Base-by-base conservation (phyloP, 1,284 basidiomycete species). In the Rugosomyces carneus region DNA sequence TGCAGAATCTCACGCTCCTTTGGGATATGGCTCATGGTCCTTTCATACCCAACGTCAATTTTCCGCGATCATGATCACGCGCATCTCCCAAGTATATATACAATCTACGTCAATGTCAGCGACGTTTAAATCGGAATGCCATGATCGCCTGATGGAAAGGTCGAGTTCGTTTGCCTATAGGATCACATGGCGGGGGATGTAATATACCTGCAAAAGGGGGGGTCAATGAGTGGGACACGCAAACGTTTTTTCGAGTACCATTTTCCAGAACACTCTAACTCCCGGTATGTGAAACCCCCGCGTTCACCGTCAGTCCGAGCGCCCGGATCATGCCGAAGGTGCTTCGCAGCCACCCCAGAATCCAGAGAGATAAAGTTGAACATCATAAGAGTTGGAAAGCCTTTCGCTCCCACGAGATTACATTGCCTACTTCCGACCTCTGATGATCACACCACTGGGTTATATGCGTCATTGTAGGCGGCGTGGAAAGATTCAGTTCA, bases 91-190 rank as follows among this genome's bases (percentile, higher is more conserved):
- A 11, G 21, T 18, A 21, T 21, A 10, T 38, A 21, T 11, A 21
- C 23, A n/a, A n/a, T 38, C 21, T 26, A 38, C 21, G 19, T 24
- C 37, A 15, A 24, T 23, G 19, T 24, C 20, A 21, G n/a, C 21
- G 37, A 38, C 21, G 37, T 34, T 13, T 3, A 24, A 24, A 15
- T 8, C 10, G 21, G 20, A 24, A 24, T 5, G 11, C n/a, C 20
- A 38, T 38, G 19, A 38, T 38, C 21, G 37, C 37, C 37, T 38
- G 37, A 38, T 38, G 19, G 20, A 23, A 23, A 15, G 37, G 21
- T 26, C 5, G 21, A 11, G 8, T 34, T 34, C 15, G 8, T n/a
- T n/a, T 16, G 15, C 31, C 2, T 7, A 38, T 2, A 38, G 21
- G 37, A 38, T 38, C 37, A 38, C 37, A 38, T 38, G 37, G 21